Percentiles rank a stretch among this genome's conserved stretches.
Conservation (phyloP, 1,284 basidiomycete genomes). For the Pascua guehoae region DNA sequence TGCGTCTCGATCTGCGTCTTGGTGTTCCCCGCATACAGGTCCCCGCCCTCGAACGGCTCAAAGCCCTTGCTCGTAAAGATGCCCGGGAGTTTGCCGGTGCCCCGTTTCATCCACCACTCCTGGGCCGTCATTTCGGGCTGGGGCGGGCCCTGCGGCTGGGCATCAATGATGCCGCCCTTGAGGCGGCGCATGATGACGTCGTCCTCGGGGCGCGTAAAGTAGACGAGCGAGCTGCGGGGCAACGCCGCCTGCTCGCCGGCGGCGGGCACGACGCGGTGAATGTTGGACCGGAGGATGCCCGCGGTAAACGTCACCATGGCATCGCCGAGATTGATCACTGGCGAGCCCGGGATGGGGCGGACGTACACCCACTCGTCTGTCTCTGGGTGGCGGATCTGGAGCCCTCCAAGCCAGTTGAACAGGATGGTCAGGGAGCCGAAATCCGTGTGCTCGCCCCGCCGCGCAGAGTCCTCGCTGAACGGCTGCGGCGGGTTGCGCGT, state of each 20-base stretch:
- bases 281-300: conserved; percentile 52
- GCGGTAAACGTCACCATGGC: conserved; percentile 59
- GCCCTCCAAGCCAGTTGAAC: conserved; percentile 62
- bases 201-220: conserved; percentile 61
- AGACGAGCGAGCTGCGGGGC: conserved; percentile 61
- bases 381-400: conserved; percentile 65
- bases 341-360: conserved; percentile 60
- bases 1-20: background rate
- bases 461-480: conserved; percentile 14
- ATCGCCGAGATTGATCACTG: conserved; percentile 62
- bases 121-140: conserved; percentile 25
- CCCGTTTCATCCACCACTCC: conserved; percentile 32
- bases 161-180: conserved; percentile 28
- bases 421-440: conserved; percentile 27
- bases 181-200: conserved; percentile 48
- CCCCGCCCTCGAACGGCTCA: conserved; percentile 13
- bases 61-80: conserved; percentile 26
- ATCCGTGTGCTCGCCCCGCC: conserved; percentile 29
- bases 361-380: conserved; percentile 66
- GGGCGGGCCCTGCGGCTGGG: conserved; percentile 12
- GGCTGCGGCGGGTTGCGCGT: conserved; percentile 52
- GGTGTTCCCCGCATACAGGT: conserved; percentile 11
- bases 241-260: conserved; percentile 53
- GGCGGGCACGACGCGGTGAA: conserved; percentile 47
- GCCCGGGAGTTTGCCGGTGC: conserved; percentile 24